phyloP scores from a whole-genome alignment of 148 eudicot species.

The Amaranthus palmeri region DNA sequence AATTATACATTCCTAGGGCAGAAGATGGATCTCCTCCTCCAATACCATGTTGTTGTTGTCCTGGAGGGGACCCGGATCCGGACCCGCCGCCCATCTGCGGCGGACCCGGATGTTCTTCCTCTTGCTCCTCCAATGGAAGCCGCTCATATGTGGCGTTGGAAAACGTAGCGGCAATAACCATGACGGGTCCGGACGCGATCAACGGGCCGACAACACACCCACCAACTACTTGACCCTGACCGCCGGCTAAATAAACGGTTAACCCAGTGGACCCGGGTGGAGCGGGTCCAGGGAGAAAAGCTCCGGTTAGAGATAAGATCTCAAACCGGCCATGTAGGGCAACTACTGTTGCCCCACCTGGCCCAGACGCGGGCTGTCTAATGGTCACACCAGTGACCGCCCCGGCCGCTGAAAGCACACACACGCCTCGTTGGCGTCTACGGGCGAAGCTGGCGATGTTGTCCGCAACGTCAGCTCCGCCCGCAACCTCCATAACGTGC shows the following conservation, averaged over 20 bases:
- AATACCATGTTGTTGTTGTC: constrained; percentile 14
- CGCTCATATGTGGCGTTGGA: constrained; percentile 27
- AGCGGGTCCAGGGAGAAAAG: constrained; percentile 21
- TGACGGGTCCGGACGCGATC: constrained; percentile 19
- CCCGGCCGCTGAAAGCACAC: constrained; percentile 22
- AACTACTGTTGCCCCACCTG: constrained; percentile 7
- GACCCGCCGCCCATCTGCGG: neutral
- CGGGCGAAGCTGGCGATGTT: constrained; percentile 25
- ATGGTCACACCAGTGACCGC: constrained; percentile 23
- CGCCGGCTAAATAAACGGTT: constrained; percentile 23
- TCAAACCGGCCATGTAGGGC: constrained; percentile 26
- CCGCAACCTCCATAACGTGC: constrained; percentile 26
- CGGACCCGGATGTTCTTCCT: constrained; percentile 12
- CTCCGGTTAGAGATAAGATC: constrained; percentile 22
- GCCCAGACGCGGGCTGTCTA: constrained; percentile 16
- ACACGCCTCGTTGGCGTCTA: constrained; percentile 26
- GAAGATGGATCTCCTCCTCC: constrained; percentile 15
- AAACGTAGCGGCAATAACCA: constrained; percentile 24
- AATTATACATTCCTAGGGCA: constrained; percentile 22
- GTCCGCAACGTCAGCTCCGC: constrained; percentile 23
- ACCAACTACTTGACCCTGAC: constrained; percentile 23
- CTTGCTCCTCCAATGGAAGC: constrained; percentile 22
- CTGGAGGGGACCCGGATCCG: constrained; percentile 7
- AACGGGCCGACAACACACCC: constrained; percentile 26
- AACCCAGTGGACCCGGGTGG: constrained; percentile 25